Base-by-base conservation (phyloP, 1,284 basidiomycete species). In the Lignosus rhinocerotis region DNA sequence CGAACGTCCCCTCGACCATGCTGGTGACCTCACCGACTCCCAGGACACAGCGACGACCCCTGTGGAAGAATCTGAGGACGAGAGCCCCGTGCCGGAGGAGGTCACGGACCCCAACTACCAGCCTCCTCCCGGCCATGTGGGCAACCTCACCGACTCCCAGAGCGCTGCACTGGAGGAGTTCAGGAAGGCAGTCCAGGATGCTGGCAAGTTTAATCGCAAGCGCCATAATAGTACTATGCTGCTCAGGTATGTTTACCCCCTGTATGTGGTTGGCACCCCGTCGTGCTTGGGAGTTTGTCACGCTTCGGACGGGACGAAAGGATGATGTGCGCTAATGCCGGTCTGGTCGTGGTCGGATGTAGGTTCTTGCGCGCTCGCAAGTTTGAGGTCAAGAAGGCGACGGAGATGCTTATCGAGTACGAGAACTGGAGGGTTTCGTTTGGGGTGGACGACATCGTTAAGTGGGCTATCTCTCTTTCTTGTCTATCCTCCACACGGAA, bases 391-490 rank as follows among this genome's bases (percentile, higher is more conserved):
- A 71, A 75, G 43, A 88, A 87, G 69, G 82, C 94, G 14, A 95
- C 94, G 78, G 75, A 79, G 67, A 98, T 98, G 96, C 78, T 98
- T 67, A 70, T 88, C 58, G 78, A 80, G 54, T 87, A 87, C 53
- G 95, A 98, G 74, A 79, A 95, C 67, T 99, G 96, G 96, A 85
- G 96, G 72, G 90, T 87, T 72, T 88, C 93, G 2, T 94, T 92
- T 73, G 86, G 86, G 31, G 90, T 97, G 43, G 95, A 98, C 60
- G 91, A 96, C 55, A 82, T 98, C 62, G 82, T 89, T 66, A 79
- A 88, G 92, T 94, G 70, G 62, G 86, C 77, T 14, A 36, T 30
- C 43, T 19, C 38, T 7, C 49, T 39, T 25, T 39, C 25, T 14
- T 6, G 14, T n/a, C 7, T n/a, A 14, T 6, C 14, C 31, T 48